These are phyloP conservation scores for Mycena maculata DNA, from an alignment of 768 basidiomycete species.

Conservation along the genomic window DNA sequence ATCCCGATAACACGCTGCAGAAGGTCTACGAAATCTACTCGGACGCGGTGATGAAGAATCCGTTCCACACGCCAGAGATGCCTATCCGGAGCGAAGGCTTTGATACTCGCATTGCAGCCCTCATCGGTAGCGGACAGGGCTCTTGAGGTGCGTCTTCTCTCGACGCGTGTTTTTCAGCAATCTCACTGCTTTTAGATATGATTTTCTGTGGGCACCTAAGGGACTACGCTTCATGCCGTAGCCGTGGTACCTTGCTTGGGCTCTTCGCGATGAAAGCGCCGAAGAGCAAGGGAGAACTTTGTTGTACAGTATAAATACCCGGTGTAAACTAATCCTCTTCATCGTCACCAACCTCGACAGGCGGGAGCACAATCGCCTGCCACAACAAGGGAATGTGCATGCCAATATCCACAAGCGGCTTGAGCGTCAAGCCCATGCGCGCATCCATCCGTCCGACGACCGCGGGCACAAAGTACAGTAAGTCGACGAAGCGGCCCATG, in stretches of 20 bases:
- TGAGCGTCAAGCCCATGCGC: conserved; percentile 19
- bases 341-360: conserved; percentile 9
- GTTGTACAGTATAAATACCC: neutral
- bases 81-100: conserved; percentile 94
- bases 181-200: neutral
- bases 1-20: conserved; percentile 76
- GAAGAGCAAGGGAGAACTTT: neutral
- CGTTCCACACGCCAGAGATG: conserved; percentile 99
- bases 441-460: conserved; percentile 21
- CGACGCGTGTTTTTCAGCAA: neutral
- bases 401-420: conserved; percentile 3
- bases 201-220: neutral
- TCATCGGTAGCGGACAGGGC: conserved; percentile 60
- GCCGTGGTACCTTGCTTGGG: neutral
- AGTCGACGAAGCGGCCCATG: neutral
- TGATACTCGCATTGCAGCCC: conserved; percentile 72
- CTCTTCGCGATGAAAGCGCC: conserved; percentile 1
- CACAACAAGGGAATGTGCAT: conserved; percentile 3
- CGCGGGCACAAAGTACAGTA: conserved; percentile 17
- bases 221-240: neutral
- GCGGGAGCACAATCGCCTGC: conserved; percentile 27
- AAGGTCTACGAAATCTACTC: conserved; percentile 94
- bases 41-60: conserved; percentile 98
- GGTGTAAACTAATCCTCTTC: conserved; percentile 15
- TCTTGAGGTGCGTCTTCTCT: conserved; percentile 4